A percentile compares a stretch with the other conserved stretches of the same genome.
Evolutionary conservation across 192 early-diverging fungal species (phyloP).

Genomic region (Chytriomyces sp.): DNA sequence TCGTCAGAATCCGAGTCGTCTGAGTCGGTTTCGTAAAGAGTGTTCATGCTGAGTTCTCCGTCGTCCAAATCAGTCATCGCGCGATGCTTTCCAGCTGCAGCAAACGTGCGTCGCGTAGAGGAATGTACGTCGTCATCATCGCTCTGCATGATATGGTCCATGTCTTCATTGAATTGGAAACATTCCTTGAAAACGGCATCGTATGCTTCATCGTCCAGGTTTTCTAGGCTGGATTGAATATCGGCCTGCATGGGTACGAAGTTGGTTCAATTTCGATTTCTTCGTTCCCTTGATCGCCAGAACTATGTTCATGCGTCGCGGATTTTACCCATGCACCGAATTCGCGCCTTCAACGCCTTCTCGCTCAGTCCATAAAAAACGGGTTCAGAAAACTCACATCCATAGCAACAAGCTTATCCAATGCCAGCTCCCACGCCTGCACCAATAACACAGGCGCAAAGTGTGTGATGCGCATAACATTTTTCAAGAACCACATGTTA

Average conservation of each 20-base stretch:
- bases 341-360: too few species aligned
- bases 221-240: conserved; percentile 88
- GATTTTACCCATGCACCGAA: too few species aligned
- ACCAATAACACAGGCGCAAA: conserved; percentile 74
- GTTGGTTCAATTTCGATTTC: not conserved
- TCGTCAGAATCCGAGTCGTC: not conserved
- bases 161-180: conserved; percentile 60
- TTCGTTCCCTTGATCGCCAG: too few species aligned
- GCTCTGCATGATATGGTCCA: too few species aligned
- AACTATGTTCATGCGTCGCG: too few species aligned
- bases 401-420: conserved; percentile 83
- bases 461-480: conserved; percentile 69
- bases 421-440: conserved; percentile 68
- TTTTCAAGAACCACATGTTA: conserved; percentile 73
- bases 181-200: conserved; percentile 46
- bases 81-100: not conserved
- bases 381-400: conserved; percentile 61
- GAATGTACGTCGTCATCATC: conserved; percentile 39
- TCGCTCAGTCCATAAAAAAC: not conserved
- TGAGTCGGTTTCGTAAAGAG: conserved; percentile 1
- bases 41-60: conserved; percentile 12
- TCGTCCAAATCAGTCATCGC: not conserved
- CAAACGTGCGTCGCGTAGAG: not conserved
- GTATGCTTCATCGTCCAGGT: conserved; percentile 66
- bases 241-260: conserved; percentile 57